These are phyloP conservation scores for Lactarius akahatsu DNA, from an alignment of 768 basidiomycete genomes.

Conservation along the genomic window DNA sequence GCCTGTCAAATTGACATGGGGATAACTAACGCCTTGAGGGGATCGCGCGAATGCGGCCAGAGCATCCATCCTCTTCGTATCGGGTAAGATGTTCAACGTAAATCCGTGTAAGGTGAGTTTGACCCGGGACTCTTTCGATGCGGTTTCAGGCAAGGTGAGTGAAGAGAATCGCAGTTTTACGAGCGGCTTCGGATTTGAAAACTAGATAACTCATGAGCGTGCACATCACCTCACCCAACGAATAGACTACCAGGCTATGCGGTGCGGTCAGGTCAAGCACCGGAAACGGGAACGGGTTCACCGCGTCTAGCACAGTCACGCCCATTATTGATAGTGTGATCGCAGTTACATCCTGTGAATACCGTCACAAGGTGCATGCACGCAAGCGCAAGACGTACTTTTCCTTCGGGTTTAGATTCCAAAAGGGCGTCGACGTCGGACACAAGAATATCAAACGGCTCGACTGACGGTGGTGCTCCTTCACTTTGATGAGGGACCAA, in stretches of 20 bases:
- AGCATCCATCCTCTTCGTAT: constrained; percentile 62
- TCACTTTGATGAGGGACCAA: constrained; percentile 48
- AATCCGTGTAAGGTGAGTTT: constrained; percentile 63
- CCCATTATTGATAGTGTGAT: constrained; percentile 65
- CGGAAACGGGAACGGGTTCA: constrained; percentile 36
- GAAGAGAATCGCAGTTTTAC: constrained; percentile 71
- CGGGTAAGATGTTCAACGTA: constrained; percentile 59
- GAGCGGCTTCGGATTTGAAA: constrained; percentile 45
- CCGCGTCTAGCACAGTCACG: constrained; percentile 52
- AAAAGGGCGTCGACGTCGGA: constrained; percentile 63
- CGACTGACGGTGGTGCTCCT: constrained; percentile 24
- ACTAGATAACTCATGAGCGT: constrained; percentile 26
- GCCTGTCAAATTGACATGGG: not conserved
- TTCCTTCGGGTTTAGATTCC: constrained; percentile 69
- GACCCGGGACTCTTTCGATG: constrained; percentile 76
- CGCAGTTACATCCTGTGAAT: constrained; percentile 63
- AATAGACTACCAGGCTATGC: constrained; percentile 53
- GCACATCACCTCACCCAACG: not conserved
- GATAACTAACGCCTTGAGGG: constrained; percentile 76
- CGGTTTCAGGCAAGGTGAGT: constrained; percentile 53
- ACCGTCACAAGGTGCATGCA: constrained; percentile 1
- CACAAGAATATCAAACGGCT: constrained; percentile 56
- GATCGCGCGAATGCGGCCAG: constrained; percentile 67
- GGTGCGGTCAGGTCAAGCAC: constrained; percentile 58
- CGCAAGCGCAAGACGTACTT: constrained; percentile 44